A percentile compares a stretch with the other conserved stretches of the same genome.
Evolutionary conservation across 179 eudicot genomes (phyloP).

Genomic region (Silene vulgaris): DNA sequence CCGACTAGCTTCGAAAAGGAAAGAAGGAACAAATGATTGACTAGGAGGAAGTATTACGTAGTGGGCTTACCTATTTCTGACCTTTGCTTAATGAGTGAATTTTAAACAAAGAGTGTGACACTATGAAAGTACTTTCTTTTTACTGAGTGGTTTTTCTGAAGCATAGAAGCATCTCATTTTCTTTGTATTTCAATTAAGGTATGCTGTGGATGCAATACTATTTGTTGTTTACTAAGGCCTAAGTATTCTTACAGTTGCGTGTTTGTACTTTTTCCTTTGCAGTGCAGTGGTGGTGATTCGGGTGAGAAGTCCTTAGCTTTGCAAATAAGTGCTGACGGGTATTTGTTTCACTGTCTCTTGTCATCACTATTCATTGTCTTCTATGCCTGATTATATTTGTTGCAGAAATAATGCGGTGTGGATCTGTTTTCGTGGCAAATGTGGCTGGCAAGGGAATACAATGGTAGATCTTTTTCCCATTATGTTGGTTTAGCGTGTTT

Average conservation of each 20-base stretch:
- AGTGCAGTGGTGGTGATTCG: conserved; percentile 71
- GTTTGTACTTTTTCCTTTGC: conserved; percentile 18
- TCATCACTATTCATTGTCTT: not conserved
- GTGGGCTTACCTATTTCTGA: no score
- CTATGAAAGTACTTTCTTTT: no score
- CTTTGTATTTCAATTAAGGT: no score
- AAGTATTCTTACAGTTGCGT: not conserved
- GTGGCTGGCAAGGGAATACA: conserved; percentile 59
- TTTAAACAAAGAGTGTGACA: no score
- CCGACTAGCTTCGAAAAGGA: no score
- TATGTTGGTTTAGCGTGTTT: no score
- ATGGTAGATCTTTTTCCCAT: not conserved
- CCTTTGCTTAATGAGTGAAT: no score
- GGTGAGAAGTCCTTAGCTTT: conserved; percentile 52
- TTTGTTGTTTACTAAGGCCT: not conserved
- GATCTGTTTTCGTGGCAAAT: conserved; percentile 65
- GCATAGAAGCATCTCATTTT: no score
- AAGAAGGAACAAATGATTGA: no score
- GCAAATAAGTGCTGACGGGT: conserved; percentile 53
- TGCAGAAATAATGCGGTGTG: conserved; percentile 49
- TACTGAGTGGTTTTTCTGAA: no score
- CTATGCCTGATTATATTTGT: not conserved
- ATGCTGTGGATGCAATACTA: no score
- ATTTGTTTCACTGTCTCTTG: conserved; percentile 6
- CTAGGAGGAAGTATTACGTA: no score